Evolutionary conservation across 2,329 filamentous ascomycete genomes (phyloP), one percentile per base, ranked within the genome.

Genomic region (Cladophialophora psammophila): DNA sequence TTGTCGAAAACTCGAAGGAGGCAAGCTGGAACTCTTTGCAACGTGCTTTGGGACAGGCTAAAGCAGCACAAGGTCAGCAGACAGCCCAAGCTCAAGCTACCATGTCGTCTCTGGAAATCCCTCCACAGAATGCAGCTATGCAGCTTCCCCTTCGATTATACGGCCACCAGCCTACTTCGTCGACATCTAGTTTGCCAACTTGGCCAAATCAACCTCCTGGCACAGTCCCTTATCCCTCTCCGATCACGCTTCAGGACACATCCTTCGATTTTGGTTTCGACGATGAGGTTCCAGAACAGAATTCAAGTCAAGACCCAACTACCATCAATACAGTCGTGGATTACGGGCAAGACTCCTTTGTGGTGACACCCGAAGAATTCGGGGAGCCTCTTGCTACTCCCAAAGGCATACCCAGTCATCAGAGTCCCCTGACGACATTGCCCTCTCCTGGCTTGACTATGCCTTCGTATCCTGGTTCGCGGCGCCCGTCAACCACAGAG

Each of bases 11-110:
- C 7, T 74, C 76, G 36, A 78, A 79, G 15, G 79, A 80, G 66
- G 78, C 79, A 48, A 80, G 78, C 15, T 80, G 80, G 71, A 78
- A 77, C 9, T 81, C 80, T n/a, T 72, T 81, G 55, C 80, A 81
- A 69, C 74, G 80, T 65, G 79, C 80, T n/a, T 74, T 82, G 57
- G 78, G 77, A 64, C 78, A 79, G 45, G 79, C 80, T 10, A 78
- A 78, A 63, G 78, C 79, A 55, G 79, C 78, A 58, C 77, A 77
- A 26, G 75, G 74, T 38, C 73, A 76, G 32, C 69, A 65, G 20
- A 32, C 58, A 34, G 32, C 61, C 20, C 68, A 71, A 38, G 18
- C 57, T 5, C 60, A 67, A 6, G 6, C 48, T 38, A 35, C 50
- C 31, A 67, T 70, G 66, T 45, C 66, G 18, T 66, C 66, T 62